Evolutionary conservation across 2,329 filamentous ascomycete genomes (phyloP), one percentile per base, ranked within the genome.

Genomic region (Periglandula ipomoeae): DNA sequence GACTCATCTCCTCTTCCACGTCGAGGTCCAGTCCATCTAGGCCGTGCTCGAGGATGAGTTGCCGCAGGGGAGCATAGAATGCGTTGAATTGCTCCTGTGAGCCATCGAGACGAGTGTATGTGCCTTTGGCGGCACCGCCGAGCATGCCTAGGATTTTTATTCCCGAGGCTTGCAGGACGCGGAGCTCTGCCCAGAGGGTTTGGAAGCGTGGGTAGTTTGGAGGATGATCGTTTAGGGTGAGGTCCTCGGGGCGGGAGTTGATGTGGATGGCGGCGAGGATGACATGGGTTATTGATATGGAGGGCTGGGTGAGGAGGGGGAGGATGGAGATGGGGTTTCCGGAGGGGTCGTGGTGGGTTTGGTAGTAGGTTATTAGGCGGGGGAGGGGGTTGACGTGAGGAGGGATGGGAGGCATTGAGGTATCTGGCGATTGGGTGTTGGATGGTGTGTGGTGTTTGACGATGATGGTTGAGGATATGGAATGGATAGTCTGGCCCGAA

Each of bases 261-360:
- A 96, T 70, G 66, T 96, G 90, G 51, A 96, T 81, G 11, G 90
- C 89, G 5, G 87, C 88, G 44, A 96, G 69, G 57, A 95, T 90
- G 51, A 95, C 74, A 67, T 96, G 90, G 0, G 90, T 95, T 23
- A 78, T 62, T 34, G 71, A 64, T 53, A 79, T 73, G 49, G 64
- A 63, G 5, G 70, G 60, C 42, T 72, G 65, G 15, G 64, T 70
- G 55, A 80, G 61, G 48, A 81, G 67, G 1, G 75, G 75, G 3
- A 79, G 68, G 51, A 78, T 66, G 4, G 76, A 78, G 53, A 81
- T 72, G 51, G 70, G 69, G 6, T 66, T 62, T 32, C 69, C 69
- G 0, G 57, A 50, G 6, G 58, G 55, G 53, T 72, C 66, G 59
- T 79, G 75, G 27, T 75, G 76, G 0, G 76, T 79, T 58, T 79